Evolutionary conservation across 148 eudicot genomes (phyloP).

Genomic region (Cornus controversa): DNA sequence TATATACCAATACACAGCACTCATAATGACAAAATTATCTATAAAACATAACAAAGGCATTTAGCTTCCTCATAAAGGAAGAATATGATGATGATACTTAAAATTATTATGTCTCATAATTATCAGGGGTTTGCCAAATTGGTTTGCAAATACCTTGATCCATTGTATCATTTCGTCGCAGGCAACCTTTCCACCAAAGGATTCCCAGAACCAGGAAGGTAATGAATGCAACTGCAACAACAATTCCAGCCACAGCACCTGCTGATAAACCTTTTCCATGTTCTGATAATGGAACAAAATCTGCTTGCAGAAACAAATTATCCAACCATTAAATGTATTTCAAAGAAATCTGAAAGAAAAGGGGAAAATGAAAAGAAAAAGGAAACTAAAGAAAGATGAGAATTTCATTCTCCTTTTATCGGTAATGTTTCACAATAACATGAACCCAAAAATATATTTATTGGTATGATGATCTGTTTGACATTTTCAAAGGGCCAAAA

Average conservation of each 20-base stretch:
- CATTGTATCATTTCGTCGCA: conserved; percentile 8
- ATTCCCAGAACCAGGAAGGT: conserved; percentile 24
- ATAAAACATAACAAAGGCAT: too few relatives aligned
- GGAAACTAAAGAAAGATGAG: neutral
- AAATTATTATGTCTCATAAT: neutral
- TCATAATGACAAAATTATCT: neutral
- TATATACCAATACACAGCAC: neutral
- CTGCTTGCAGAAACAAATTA: conserved; percentile 4
- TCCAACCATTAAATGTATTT: neutral
- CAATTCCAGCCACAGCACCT: conserved; percentile 28
- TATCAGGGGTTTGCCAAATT: neutral
- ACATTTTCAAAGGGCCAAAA: neutral
- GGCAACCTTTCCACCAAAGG: conserved; percentile 32
- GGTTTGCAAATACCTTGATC: conserved; percentile 17
- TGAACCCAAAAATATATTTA: neutral
- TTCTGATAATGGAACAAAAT: conserved; percentile 19
- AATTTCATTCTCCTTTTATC: neutral
- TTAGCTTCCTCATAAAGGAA: neutral
- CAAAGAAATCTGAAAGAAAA: neutral
- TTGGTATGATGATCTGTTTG: neutral
- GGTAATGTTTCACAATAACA: neutral
- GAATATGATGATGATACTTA: neutral
- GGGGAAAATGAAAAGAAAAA: too few relatives aligned
- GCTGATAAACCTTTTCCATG: conserved; percentile 14
- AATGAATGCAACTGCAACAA: conserved; percentile 15